Evolutionary conservation across 495 filamentous ascomycete genomes (phyloP), one percentile per base, ranked within the genome.

Genomic region (Daldinia bambusicola): DNA sequence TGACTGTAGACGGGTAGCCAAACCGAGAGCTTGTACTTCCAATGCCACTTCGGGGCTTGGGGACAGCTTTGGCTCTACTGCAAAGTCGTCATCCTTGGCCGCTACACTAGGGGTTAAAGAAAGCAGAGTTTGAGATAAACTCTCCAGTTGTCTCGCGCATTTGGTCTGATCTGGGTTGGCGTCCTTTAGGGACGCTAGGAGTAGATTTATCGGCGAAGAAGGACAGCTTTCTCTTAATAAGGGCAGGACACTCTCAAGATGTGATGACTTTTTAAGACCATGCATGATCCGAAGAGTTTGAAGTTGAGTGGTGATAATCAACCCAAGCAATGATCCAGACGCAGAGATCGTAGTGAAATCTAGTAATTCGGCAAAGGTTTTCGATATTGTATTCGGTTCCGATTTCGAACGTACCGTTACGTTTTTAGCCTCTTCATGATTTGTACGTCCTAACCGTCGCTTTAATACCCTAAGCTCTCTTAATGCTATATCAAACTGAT

Each of bases 381-480:
- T 84, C 50, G 73, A 81, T 52, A 53, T 73, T 37, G 32, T 75
- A 78, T 37, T 80, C 83, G 76, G 63, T 74, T 70, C 72, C 75
- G 38, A 36, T 43, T 31, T 55, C 64, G 20, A 70, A 38, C 38
- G 67, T 55, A 38, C 69, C 61, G 61, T 61, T 61, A 45, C 55
- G 7, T 70, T 40, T 53, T 82, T 83, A 38, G 64, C 68, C 52
- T 79, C 79, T 41, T 72, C 70, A 13, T 57, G 34, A 16, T 74
- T 80, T 41, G 74, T 77, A 41, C 63, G 80, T 55, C 84, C 88
- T 74, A 90, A 82, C 75, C 86, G 86, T 75, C 80, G 84, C 77
- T 90, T 97, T 79, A 90, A 82, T 26, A 81, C 83, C 72, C 88
- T 83, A 37, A 97, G 77, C 78, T 98, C 94, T 71, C 90, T 93